These are phyloP conservation scores for Viola pubescens DNA, from an alignment of 441 rosid genomes.

Conservation along the genomic window DNA sequence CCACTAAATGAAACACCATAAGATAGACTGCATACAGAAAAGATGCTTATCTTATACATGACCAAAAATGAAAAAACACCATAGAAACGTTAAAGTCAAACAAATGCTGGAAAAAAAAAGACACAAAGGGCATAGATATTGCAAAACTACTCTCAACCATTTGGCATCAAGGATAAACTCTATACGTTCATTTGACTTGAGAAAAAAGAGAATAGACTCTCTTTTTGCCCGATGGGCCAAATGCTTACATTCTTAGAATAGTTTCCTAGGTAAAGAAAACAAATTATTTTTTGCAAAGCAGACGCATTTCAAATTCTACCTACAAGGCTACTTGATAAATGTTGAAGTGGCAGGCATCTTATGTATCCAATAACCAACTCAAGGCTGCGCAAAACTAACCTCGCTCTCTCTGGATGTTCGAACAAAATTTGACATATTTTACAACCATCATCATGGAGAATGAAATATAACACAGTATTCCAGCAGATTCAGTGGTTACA, in stretches of 20 bases:
- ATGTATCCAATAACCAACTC: neutral
- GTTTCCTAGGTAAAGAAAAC: neutral
- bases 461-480: no score
- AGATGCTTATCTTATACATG: neutral
- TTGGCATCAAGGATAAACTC: conserved; percentile 20
- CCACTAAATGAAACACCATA: conserved; percentile 29
- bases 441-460: no score
- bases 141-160: conserved; percentile 3
- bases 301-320: neutral
- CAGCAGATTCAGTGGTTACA: no score
- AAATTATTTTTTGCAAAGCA: conserved; percentile 3
- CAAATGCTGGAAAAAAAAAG: neutral
- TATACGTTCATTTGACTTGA: neutral
- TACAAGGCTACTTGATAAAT: neutral
- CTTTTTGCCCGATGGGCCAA: neutral
- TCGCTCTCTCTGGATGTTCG: no score
- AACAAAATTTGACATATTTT: no score
- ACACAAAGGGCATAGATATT: neutral
- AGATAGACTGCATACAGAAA: conserved; percentile 31
- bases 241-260: neutral
- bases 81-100: neutral
- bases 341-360: conserved; percentile 1
- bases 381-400: neutral
- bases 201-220: neutral
- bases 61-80: neutral